These are phyloP conservation scores for Candida ficus DNA, from an alignment of 805 yeast species.

Conservation along the genomic window DNA sequence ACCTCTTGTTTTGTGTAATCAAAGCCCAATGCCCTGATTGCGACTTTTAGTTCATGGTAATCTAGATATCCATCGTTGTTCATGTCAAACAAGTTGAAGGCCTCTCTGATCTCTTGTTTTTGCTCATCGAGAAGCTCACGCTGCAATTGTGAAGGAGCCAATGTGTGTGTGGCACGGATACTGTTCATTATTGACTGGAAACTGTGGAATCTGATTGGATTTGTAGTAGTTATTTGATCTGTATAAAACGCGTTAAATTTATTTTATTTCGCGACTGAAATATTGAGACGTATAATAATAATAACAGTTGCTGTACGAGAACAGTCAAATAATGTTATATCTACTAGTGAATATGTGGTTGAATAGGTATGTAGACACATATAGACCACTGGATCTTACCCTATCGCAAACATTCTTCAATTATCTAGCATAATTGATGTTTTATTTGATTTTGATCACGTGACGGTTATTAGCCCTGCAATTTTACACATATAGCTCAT, in stretches of 20 bases:
- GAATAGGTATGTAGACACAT: no score
- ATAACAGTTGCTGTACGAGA: no score
- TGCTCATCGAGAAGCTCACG: slow-evolving; percentile 78
- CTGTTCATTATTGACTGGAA: slow-evolving; percentile 1
- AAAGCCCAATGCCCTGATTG: slow-evolving; percentile 90
- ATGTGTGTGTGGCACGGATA: slow-evolving; percentile 14
- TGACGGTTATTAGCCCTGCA: no score
- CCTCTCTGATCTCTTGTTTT: slow-evolving; percentile 87
- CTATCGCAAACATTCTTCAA: no score
- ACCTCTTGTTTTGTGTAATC: slow-evolving; percentile 75
- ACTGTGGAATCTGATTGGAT: not conserved
- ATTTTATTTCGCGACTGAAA: not conserved
- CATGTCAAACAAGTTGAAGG: slow-evolving; percentile 88
- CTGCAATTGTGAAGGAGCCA: slow-evolving; percentile 38
- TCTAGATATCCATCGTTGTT: slow-evolving; percentile 86
- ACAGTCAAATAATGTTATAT: no score
- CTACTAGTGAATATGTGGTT: no score
- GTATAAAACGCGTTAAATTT: not conserved
- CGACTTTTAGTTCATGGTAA: slow-evolving; percentile 85
- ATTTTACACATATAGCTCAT: no score
- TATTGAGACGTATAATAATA: no score
- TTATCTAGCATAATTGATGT: no score
- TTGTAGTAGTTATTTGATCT: not conserved
- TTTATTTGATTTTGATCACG: no score
- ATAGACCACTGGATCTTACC: no score